Conservation (phyloP, 805 yeast genomes). For the Sugiyamaella mastotermitis region DNA sequence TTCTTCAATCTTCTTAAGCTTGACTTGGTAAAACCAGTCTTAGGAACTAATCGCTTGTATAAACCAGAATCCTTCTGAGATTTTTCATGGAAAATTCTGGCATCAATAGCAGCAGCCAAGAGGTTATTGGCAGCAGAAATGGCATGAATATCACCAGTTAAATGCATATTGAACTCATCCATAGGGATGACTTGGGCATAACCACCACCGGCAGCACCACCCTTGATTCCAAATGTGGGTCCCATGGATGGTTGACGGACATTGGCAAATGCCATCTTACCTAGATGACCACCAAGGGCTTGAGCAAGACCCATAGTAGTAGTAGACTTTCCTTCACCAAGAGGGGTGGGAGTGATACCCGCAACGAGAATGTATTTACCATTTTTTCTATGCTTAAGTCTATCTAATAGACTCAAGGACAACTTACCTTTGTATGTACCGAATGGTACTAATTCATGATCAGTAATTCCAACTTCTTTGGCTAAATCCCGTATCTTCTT, state of each 20-base stretch:
- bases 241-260: constrained; percentile 99
- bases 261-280: constrained; percentile 80
- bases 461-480: constrained; percentile 70
- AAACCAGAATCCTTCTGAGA: constrained; percentile 80
- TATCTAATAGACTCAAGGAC: constrained; percentile 58
- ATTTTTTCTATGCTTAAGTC: constrained; percentile 55
- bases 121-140: constrained; percentile 89
- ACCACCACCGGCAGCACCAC: constrained; percentile 99
- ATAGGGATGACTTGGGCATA: constrained; percentile 96
- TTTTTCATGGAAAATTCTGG: constrained; percentile 91
- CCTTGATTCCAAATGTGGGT: constrained; percentile 97
- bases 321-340: constrained; percentile 97
- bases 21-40: constrained; percentile 75
- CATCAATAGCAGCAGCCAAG: constrained; percentile 93
- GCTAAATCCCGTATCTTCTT: constrained; percentile 74
- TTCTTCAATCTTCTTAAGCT: constrained; percentile 71
- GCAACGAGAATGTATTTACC: constrained; percentile 91
- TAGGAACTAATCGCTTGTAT: constrained; percentile 82
- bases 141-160: constrained; percentile 97
- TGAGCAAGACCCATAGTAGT: constrained; percentile 97
- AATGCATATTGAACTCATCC: constrained; percentile 97
- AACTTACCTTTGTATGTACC: constrained; percentile 91
- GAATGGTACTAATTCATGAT: constrained; percentile 75
- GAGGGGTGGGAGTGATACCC: constrained; percentile 97
- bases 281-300: constrained; percentile 87